Percentiles rank a stretch among this genome's conserved stretches.
These are phyloP conservation scores for Aspergillus niger DNA, from an alignment of 2,329 filamentous ascomycete genomes.

Conservation along the genomic window DNA sequence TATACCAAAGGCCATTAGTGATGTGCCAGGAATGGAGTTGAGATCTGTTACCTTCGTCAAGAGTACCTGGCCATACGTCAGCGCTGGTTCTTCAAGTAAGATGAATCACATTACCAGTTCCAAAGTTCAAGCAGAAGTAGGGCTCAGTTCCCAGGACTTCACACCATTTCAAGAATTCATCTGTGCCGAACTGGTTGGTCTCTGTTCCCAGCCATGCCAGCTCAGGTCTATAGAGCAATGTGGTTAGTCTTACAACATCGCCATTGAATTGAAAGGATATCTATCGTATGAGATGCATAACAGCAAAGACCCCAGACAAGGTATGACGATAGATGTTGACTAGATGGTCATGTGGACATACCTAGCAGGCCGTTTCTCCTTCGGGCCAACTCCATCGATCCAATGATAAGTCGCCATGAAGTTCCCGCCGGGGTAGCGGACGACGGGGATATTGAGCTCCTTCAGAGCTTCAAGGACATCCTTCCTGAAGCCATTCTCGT, in stretches of 20 bases:
- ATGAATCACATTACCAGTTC: slow-evolving; percentile 60
- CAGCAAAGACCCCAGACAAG: not conserved
- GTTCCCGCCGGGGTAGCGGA: slow-evolving; percentile 81
- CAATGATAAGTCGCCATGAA: slow-evolving; percentile 85
- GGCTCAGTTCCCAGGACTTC: slow-evolving; percentile 72
- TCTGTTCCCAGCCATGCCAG: slow-evolving; percentile 78
- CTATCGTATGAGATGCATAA: not conserved
- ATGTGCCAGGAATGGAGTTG: not conserved
- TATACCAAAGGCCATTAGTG: slow-evolving; percentile 24
- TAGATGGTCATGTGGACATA: slow-evolving; percentile 28
- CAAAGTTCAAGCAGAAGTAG: slow-evolving; percentile 79
- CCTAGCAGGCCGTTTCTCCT: slow-evolving; percentile 64
- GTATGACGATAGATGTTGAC: not conserved
- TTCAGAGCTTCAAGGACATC: slow-evolving; percentile 75
- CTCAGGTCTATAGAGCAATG: slow-evolving; percentile 58
- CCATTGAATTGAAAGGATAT: too few relatives aligned
- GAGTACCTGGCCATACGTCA: slow-evolving; percentile 33
- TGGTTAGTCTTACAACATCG: not conserved
- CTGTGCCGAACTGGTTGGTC: slow-evolving; percentile 77
- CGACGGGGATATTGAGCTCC: slow-evolving; percentile 73
- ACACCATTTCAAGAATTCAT: slow-evolving; percentile 85
- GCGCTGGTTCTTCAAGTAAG: slow-evolving; percentile 13
- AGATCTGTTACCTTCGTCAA: slow-evolving; percentile 51
- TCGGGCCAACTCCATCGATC: slow-evolving; percentile 77
- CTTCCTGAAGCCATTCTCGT: slow-evolving; percentile 73